Evolutionary conservation across 768 basidiomycete genomes (phyloP).

Genomic region (Amanita thiersii): DNA sequence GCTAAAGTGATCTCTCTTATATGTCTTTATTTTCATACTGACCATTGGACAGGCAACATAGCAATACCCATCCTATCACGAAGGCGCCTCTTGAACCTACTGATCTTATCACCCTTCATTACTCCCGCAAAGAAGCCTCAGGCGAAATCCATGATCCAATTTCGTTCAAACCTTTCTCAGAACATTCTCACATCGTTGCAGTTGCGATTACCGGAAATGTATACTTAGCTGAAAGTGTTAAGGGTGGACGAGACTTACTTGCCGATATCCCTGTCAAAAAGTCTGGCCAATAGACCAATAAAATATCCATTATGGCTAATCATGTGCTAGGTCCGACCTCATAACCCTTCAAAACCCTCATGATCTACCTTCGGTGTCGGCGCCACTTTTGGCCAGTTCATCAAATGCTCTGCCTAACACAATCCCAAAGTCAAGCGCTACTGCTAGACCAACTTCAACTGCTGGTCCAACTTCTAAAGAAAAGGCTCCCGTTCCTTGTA

Average conservation of each 20-base stretch:
- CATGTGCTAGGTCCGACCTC: conserved; percentile 60
- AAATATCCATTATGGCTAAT: conserved; percentile 6
- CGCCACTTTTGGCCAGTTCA: conserved; percentile 19
- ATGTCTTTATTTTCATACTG: conserved; percentile 4
- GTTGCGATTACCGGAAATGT: conserved; percentile 90
- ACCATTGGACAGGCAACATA: conserved; percentile 53
- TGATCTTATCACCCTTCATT: conserved; percentile 74
- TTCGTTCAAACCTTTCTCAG: conserved; percentile 94
- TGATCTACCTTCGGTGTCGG: conserved; percentile 55
- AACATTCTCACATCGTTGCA: conserved; percentile 92
- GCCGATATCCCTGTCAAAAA: conserved; percentile 81
- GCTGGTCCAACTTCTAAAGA: conserved; percentile 23
- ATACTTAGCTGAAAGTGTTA: conserved; percentile 85
- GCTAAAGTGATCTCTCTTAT: conserved; percentile 54
- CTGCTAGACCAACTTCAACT: conserved; percentile 23
- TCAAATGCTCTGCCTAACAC: conserved; percentile 21
- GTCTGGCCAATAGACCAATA: conserved; percentile 27
- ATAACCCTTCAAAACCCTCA: conserved; percentile 94
- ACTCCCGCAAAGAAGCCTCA: conserved; percentile 72
- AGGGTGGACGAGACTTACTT: conserved; percentile 80
- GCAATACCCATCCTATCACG: conserved; percentile 74
- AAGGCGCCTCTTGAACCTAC: conserved; percentile 62
- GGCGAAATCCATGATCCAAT: conserved; percentile 94
- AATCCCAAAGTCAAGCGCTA: conserved; percentile 19
- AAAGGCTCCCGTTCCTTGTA: conserved; percentile 64